These are phyloP conservation scores for Acanthamoeba triangularis DNA, from an alignment of 208 protist genomes.

Conservation along the genomic window DNA sequence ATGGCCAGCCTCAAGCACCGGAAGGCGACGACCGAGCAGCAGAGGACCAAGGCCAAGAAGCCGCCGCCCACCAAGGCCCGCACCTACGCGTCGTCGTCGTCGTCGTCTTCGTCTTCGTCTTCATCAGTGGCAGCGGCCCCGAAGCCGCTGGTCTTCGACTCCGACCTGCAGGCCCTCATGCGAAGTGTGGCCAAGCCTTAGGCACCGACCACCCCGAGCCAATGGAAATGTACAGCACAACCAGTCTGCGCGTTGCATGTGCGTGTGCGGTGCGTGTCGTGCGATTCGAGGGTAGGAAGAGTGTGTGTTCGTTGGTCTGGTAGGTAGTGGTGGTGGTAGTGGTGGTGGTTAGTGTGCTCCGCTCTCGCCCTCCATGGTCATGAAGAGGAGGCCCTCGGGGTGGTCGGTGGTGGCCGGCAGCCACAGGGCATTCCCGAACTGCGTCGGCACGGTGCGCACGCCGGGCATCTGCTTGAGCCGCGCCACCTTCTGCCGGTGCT, in stretches of 20 bases:
- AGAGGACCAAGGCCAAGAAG: background rate
- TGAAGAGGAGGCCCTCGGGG: conserved; percentile 20
- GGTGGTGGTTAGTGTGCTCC: background rate
- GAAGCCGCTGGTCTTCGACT: conserved; percentile 3
- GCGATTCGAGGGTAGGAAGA: too few species aligned
- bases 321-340: too few species aligned
- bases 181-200: conserved; percentile 33
- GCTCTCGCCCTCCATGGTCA: background rate
- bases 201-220: too few species aligned
- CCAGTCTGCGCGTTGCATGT: too few species aligned
- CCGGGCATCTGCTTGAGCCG: background rate
- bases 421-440: conserved; percentile 24
- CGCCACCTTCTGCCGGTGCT: background rate
- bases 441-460: background rate
- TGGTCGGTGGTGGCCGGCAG: background rate
- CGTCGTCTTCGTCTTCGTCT: background rate
- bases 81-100: background rate
- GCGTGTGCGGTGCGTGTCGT: too few species aligned
- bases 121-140: background rate
- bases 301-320: too few species aligned
- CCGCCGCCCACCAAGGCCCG: background rate
- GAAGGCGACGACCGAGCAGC: background rate
- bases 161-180: conserved; percentile 9
- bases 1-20: background rate
- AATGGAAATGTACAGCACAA: background rate